A percentile compares a stretch with the other conserved stretches of the same genome.
Evolutionary conservation across 768 basidiomycete species (phyloP).

Genomic region (Asterophora lycoperdoides): DNA sequence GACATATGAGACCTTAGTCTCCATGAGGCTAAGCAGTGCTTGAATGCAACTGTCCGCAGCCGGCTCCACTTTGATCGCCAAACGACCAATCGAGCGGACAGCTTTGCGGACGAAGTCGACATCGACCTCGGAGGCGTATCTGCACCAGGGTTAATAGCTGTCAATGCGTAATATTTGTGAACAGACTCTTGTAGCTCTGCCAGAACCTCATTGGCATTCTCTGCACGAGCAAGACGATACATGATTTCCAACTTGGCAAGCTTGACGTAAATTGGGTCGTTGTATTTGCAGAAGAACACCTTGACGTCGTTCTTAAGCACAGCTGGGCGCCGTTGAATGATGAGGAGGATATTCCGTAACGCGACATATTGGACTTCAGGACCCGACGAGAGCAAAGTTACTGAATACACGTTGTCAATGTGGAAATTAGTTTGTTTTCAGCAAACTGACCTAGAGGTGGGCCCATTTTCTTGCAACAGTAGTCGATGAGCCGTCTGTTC

Average conservation of each 20-base stretch:
- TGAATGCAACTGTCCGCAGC: slow-evolving; percentile 90
- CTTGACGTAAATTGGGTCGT: slow-evolving; percentile 99
- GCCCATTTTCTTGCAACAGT: slow-evolving; percentile 96
- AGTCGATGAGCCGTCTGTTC: slow-evolving; percentile 76
- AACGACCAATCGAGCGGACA: slow-evolving; percentile 92
- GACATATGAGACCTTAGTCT: slow-evolving; percentile 93
- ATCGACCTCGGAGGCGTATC: slow-evolving; percentile 97
- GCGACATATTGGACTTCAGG: slow-evolving; percentile 99
- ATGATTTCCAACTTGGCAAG: slow-evolving; percentile 98
- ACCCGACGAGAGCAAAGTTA: slow-evolving; percentile 92
- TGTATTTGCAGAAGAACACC: slow-evolving; percentile 99
- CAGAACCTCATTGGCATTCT: slow-evolving; percentile 89
- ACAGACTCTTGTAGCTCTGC: slow-evolving; percentile 92
- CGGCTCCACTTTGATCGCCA: slow-evolving; percentile 94
- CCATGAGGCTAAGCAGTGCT: slow-evolving; percentile 79
- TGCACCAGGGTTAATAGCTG: slow-evolving; percentile 23
- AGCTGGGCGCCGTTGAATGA: slow-evolving; percentile 90
- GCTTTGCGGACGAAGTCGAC: slow-evolving; percentile 98
- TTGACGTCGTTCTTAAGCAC: slow-evolving; percentile 97
- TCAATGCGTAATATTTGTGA: not conserved
- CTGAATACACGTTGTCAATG: slow-evolving; percentile 36
- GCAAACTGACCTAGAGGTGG: slow-evolving; percentile 79
- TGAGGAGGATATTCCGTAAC: slow-evolving; percentile 91
- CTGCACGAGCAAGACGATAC: slow-evolving; percentile 93
- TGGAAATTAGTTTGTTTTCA: not conserved